phyloP scores from a whole-genome alignment of 1,284 basidiomycete species.

The Moesziomyces parantarcticus region DNA sequence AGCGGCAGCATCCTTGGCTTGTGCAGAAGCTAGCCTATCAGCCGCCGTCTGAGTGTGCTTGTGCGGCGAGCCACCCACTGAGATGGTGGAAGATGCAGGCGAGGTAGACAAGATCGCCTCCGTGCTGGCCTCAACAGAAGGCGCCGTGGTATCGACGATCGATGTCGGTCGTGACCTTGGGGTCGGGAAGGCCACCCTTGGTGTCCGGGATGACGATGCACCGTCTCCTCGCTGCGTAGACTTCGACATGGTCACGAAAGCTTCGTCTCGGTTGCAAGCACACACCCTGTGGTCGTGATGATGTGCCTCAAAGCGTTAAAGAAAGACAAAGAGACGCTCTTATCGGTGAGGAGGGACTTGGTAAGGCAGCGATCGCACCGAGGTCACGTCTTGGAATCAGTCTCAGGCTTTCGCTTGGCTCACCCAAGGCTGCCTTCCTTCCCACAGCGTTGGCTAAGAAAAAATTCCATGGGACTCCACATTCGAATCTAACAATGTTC shows the following conservation, averaged over 20 bases:
- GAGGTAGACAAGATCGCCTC: conserved; percentile 38
- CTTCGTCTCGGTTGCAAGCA: not conserved
- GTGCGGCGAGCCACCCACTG: conserved; percentile 25
- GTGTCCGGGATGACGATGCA: conserved; percentile 22
- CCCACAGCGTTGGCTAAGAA: too few species aligned
- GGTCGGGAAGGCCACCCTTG: conserved; percentile 32
- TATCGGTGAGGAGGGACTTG: too few species aligned
- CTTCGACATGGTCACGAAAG: conserved; percentile 16
- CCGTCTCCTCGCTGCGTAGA: conserved; percentile 10
- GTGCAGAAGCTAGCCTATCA: conserved; percentile 32
- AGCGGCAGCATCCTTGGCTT: conserved; percentile 38
- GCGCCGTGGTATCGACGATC: conserved; percentile 33
- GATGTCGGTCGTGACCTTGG: conserved; percentile 38
- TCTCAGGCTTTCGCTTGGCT: too few species aligned
- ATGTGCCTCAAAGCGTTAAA: too few species aligned
- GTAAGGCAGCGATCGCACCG: too few species aligned
- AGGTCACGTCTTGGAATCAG: too few species aligned
- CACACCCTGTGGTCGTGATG: too few species aligned
- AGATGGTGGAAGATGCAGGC: conserved; percentile 34
- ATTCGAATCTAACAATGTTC: not conserved
- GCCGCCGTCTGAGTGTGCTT: conserved; percentile 39
- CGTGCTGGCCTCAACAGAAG: conserved; percentile 16
- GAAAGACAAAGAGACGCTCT: too few species aligned
- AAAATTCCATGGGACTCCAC: conserved; percentile 17
- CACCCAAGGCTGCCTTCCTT: too few species aligned